Base-by-base conservation (phyloP, 2,329 filamentous ascomycete genomes). In the Pseudocercospora eumusae region DNA sequence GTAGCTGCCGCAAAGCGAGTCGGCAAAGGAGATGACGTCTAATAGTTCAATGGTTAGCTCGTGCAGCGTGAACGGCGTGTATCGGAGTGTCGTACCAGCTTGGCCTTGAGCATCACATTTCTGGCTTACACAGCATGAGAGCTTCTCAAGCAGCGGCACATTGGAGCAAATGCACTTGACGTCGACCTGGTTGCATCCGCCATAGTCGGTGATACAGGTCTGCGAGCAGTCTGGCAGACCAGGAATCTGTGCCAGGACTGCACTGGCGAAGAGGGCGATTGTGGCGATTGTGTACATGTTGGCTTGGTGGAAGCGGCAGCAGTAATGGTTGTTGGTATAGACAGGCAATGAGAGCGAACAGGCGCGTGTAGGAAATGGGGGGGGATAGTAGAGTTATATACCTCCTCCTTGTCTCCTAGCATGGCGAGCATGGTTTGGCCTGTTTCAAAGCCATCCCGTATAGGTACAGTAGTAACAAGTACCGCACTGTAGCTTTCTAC, bases 131-230 rank as follows among this genome's bases (percentile, higher is more conserved):
- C 78, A 80, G 74, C 78, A 80, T 2, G 76, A 75, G 27, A 80
- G 68, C 11, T 67, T 69, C 42, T 61, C 54, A 57, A 80, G 75
- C 33, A 77, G 70, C 2, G 65, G 64, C 2, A 59, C 62, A 70
- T 77, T 78, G 25, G 65, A 67, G 69, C 78, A 80, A 64, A 80
- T 78, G 68, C 78, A 80, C 36, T 71, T 68, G 56, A 79, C 72
- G 55, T 79, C 75, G 61, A 79, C 64, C 5, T 68, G 63, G 42
- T 64, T 61, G 69, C 78, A 80, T 57, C 71, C 73, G 45, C 75
- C 76, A 33, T 76, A 75, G 65, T 62, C 70, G 40, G 73, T 73
- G 18, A 79, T 74, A 64, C 78, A 80, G 45, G 65, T 62, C 50
- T 66, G 62, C 3, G 73, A 71, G 64, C 74, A 75, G 15, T 56